Conservation (phyloP, 129 eudicot species). For the Flaveria brownii region DNA sequence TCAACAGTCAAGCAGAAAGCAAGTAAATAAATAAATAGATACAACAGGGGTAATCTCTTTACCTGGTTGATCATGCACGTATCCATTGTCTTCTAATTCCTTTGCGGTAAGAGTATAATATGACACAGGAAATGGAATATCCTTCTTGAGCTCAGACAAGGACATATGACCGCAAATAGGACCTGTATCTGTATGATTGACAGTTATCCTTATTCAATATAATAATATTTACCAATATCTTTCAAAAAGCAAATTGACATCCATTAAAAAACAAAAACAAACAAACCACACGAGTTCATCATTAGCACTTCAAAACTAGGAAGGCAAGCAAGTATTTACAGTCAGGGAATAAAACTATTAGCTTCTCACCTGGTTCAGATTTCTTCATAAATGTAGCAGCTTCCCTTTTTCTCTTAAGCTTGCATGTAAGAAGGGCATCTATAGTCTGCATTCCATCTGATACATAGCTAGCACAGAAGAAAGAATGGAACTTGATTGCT, state of each 20-base stretch:
- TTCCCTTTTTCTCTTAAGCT: slow-evolving; percentile 72
- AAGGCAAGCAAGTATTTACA: slow-evolving; percentile 17
- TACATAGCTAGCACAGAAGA: slow-evolving; percentile 72
- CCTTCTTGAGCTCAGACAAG: slow-evolving; percentile 43
- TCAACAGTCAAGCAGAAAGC: not conserved
- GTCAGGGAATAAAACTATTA: not conserved
- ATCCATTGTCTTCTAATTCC: slow-evolving; percentile 87
- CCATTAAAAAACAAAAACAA: not conserved
- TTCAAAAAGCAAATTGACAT: not conserved
- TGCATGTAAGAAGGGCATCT: slow-evolving; percentile 92
- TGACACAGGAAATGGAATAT: slow-evolving; percentile 72
- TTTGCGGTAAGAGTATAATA: slow-evolving; percentile 76
- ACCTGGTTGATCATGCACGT: slow-evolving; percentile 64
- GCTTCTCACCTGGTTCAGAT: slow-evolving; percentile 50
- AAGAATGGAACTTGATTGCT: slow-evolving; percentile 22
- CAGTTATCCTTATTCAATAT: slow-evolving; percentile 18
- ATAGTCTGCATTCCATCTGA: slow-evolving; percentile 94
- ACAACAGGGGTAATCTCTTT: not conserved
- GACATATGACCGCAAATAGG: slow-evolving; percentile 33
- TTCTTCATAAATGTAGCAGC: slow-evolving; percentile 41
- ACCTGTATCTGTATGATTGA: slow-evolving; percentile 32
- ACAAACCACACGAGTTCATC: not conserved
- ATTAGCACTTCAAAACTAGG: not conserved
- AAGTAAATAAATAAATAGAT: not conserved
- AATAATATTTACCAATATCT: slow-evolving; percentile 1